Conservation (phyloP, 768 basidiomycete genomes). For the Kwoniella europaea region DNA sequence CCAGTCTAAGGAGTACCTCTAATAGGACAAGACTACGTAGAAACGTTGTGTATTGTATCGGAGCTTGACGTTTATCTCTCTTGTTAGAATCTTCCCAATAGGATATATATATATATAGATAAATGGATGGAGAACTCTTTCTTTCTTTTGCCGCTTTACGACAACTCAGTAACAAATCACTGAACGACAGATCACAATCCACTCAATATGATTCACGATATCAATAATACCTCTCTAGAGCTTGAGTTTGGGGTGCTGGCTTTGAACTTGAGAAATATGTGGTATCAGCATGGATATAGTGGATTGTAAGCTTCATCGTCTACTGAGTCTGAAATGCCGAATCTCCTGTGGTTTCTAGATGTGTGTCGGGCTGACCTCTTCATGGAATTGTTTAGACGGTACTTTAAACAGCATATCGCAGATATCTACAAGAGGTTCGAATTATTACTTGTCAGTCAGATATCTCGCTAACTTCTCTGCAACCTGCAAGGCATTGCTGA, state of each 20-base stretch:
- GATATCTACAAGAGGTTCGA: slow-evolving; percentile 24
- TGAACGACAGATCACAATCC: not conserved
- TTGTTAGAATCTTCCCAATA: not conserved
- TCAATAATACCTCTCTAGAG: slow-evolving; percentile 9
- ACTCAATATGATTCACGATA: slow-evolving; percentile 8
- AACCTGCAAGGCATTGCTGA: not conserved
- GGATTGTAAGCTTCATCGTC: slow-evolving; percentile 14
- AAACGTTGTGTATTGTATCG: not conserved
- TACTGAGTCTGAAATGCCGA: not conserved
- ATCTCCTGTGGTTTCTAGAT: not conserved
- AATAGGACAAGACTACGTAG: not conserved
- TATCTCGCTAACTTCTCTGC: not conserved
- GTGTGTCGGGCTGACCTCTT: not conserved
- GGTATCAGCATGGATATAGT: slow-evolving; percentile 25
- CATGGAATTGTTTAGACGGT: slow-evolving; percentile 9
- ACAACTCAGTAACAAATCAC: too few relatives aligned
- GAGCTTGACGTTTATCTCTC: not conserved
- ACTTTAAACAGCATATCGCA: slow-evolving; percentile 21
- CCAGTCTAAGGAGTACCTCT: not conserved
- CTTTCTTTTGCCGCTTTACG: not conserved
- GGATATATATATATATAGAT: not conserved
- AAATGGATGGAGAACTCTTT: not conserved
- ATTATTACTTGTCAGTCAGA: slow-evolving; percentile 12
- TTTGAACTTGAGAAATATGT: slow-evolving; percentile 20
- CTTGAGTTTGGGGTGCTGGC: slow-evolving; percentile 15